Evolutionary conservation across 192 early-diverging fungal genomes (phyloP), one percentile per base, ranked within the genome.

Genomic region (Spizellomyces sp.): DNA sequence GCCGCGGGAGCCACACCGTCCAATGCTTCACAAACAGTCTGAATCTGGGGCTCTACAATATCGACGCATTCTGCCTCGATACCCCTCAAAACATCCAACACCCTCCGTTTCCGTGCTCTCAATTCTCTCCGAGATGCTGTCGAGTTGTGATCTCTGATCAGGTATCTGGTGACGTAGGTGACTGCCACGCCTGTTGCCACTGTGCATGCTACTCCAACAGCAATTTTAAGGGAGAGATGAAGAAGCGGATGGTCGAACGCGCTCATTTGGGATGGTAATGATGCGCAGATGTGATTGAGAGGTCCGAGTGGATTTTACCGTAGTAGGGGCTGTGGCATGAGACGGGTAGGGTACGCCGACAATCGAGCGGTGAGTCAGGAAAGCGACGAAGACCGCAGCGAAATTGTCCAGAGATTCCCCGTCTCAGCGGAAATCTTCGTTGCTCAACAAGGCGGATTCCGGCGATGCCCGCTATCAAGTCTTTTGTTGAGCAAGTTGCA

Each of bases 131-230:
- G 42, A 4, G 69, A 43, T 6, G 64, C 62, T 4, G 59, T 46
- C n/a, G 52, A 58, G 69, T 83, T 78, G 73, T 83, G 81, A 60
- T 71, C 64, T 7, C 67, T 70, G 47, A 83, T 73, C 41, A 83
- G 17, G 57, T 80, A 71, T 27, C 70, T 63, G 9, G 74, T 27
- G 43, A 71, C 76, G 56, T 73, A 77, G 21, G 70, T 64, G 45
- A 83, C 50, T 6, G 67, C 71, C 4, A 70, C 74, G 10, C 76
- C 73, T 5, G 81, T 76, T 55, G 78, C 78, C 36, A 78, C 68
- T 4, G 81, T 80, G 44, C 78, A 77, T 19, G 68, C 75, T 50
- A 77, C 72, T 27, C 71, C 75, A 36, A 74, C 58, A 14, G 70
- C 71, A 4, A 80, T 52, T 41, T 71, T 62, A 43, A 79, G 67